Evolutionary conservation across 108 stramenopile genomes (phyloP), one percentile per base, ranked within the genome.

Genomic region (Skeletonema costatum): DNA sequence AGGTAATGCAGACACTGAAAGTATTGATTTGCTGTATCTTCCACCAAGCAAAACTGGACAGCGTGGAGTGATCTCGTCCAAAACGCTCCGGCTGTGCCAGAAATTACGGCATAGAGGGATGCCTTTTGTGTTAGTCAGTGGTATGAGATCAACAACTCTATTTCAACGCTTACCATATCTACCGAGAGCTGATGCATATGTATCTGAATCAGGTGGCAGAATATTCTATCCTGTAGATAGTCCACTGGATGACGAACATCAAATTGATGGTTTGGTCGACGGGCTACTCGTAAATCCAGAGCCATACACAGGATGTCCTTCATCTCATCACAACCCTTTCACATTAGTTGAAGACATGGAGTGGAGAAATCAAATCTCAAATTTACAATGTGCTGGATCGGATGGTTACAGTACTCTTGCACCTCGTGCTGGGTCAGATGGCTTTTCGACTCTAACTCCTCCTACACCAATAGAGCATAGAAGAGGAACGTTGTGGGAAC

Each of bases 61-160:
- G 68, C 62, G 72, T n/a, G 89, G 89, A 11, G 78, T 88, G 7
- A 69, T 90, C 13, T 87, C 87, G 16, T 32, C 82, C 10, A 73
- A 60, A 16, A 88, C 90, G 0, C 46, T 90, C 11, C 21, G 31
- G 1, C 21, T 81, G 12, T 85, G 84, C 56, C 89, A 82, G 64
- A 61, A 69, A 44, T 73, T 94, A 31, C 79, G 93, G 16, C 62
- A 82, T 14, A 69, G 77, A 59, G 74, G 80, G 8, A 68, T 73
- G 16, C 88, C 81, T 19, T 73, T 95, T 3, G 88, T 95, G 0
- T 56, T 95, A 3, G 69, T 95, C 11, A 92, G 90, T 64, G 93
- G 93, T n/a, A 92, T 92, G 93, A 67, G 93, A 67, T 87, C 91
- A 14, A 74, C 90, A 44, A 95, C 93, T 0, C 71, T 95, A 16